These are phyloP conservation scores for Kwoniella newhampshirensis DNA, from an alignment of 768 basidiomycete species.

Conservation along the genomic window DNA sequence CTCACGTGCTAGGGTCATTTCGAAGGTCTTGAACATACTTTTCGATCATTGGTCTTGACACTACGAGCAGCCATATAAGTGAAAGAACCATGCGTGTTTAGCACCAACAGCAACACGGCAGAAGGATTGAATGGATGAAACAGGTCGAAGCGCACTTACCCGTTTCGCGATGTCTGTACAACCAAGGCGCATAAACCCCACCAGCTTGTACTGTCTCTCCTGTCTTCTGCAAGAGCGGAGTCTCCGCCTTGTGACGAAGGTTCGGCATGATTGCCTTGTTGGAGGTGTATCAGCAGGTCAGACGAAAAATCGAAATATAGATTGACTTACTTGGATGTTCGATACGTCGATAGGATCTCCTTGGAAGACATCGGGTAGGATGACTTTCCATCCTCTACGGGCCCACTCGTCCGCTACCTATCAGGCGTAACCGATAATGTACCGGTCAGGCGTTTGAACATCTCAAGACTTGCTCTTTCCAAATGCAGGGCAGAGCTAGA, in stretches of 20 bases:
- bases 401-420: conserved; percentile 21
- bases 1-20: conserved; percentile 45
- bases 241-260: conserved; percentile 42
- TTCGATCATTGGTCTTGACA: conserved; percentile 50
- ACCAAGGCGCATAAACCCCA: conserved; percentile 50
- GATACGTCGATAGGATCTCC: conserved; percentile 35
- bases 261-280: conserved; percentile 52
- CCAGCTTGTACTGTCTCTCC: conserved; percentile 45
- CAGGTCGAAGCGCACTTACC: conserved; percentile 19
- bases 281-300: too few species aligned
- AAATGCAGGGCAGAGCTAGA: too few species aligned
- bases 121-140: not conserved
- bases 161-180: conserved; percentile 49
- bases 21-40: conserved; percentile 48
- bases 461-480: too few species aligned
- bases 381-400: conserved; percentile 49
- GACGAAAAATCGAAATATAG: too few species aligned
- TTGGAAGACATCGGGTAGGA: conserved; percentile 52
- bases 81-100: too few species aligned
- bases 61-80: conserved; percentile 15
- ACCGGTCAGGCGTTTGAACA: too few species aligned
- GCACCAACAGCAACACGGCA: too few species aligned
- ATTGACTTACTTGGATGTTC: too few species aligned
- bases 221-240: conserved; percentile 37
- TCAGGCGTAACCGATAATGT: too few species aligned